phyloP scores from a whole-genome alignment of 352 stramenopile species.

The Phytopythium vexans region DNA sequence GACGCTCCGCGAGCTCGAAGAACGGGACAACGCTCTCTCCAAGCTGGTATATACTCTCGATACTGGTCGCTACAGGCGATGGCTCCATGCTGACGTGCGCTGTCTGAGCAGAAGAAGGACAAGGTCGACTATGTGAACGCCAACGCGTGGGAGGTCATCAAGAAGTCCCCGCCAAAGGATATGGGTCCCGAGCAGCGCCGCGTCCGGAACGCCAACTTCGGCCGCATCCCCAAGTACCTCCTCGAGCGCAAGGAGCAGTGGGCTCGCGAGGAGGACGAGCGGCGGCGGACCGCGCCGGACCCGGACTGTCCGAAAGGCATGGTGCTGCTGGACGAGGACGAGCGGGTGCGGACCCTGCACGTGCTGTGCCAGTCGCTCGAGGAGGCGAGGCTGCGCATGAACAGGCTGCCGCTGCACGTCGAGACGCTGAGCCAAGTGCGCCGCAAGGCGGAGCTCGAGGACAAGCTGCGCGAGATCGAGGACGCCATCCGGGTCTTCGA shows the following conservation, averaged over 20 bases:
- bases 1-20: slow-evolving; percentile 44
- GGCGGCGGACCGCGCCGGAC: slow-evolving; percentile 64
- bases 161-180: slow-evolving; percentile 23
- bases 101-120: slow-evolving; percentile 34
- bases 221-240: slow-evolving; percentile 67
- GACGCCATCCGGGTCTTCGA: slow-evolving; percentile 88
- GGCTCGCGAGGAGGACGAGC: slow-evolving; percentile 82
- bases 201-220: slow-evolving; percentile 35
- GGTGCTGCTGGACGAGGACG: slow-evolving; percentile 76
- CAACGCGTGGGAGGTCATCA: slow-evolving; percentile 81
- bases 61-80: background rate
- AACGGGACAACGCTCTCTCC: slow-evolving; percentile 29
- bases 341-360: slow-evolving; percentile 62
- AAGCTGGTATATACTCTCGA: slow-evolving; percentile 21
- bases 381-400: slow-evolving; percentile 65
- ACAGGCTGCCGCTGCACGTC: slow-evolving; percentile 75
- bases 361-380: slow-evolving; percentile 64
- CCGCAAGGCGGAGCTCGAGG: slow-evolving; percentile 77
- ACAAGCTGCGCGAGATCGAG: slow-evolving; percentile 86
- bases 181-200: slow-evolving; percentile 14
- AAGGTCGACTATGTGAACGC: slow-evolving; percentile 61
- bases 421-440: slow-evolving; percentile 81
- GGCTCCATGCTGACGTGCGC: slow-evolving; percentile 15
- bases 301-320: slow-evolving; percentile 86
- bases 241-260: slow-evolving; percentile 76